Evolutionary conservation across 1,284 basidiomycete species (phyloP).

Genomic region (Ganoderma leucocontextum): DNA sequence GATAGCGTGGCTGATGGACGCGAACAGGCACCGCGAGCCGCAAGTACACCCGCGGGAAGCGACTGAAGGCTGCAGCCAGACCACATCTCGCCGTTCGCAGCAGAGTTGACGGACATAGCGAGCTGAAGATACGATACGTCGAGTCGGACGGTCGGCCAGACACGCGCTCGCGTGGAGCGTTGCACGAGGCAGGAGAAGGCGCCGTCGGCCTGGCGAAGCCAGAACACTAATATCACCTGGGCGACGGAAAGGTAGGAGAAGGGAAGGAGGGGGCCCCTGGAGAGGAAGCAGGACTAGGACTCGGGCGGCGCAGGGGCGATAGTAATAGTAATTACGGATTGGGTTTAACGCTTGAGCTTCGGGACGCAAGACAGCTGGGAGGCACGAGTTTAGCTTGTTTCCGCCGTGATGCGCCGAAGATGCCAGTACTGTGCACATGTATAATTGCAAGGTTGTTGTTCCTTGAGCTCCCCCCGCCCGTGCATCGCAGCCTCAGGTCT

Average conservation of each 20-base stretch:
- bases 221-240: conserved; percentile 2
- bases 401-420: conserved; percentile 1
- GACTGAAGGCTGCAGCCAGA: conserved; percentile 10
- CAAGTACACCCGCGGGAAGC: conserved; percentile 16
- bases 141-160: not conserved
- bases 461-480: not conserved
- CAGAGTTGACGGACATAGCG: conserved; percentile 26
- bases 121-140: conserved; percentile 15
- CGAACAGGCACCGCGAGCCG: not conserved
- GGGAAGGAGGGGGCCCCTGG: not conserved
- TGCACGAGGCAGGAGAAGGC: conserved; percentile 23
- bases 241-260: conserved; percentile 9
- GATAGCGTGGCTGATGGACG: conserved; percentile 1
- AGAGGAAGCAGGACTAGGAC: not conserved
- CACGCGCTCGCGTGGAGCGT: conserved; percentile 10
- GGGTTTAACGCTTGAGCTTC: not conserved
- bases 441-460: not conserved
- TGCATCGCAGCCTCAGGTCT: not conserved
- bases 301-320: not conserved
- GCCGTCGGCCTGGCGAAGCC: not conserved
- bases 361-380: not conserved
- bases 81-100: conserved; percentile 19
- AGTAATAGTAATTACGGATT: not conserved
- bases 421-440: not conserved
- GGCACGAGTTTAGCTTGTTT: not conserved